Conservation (phyloP, 139 green algal species). For the Closterium sp. region DNA sequence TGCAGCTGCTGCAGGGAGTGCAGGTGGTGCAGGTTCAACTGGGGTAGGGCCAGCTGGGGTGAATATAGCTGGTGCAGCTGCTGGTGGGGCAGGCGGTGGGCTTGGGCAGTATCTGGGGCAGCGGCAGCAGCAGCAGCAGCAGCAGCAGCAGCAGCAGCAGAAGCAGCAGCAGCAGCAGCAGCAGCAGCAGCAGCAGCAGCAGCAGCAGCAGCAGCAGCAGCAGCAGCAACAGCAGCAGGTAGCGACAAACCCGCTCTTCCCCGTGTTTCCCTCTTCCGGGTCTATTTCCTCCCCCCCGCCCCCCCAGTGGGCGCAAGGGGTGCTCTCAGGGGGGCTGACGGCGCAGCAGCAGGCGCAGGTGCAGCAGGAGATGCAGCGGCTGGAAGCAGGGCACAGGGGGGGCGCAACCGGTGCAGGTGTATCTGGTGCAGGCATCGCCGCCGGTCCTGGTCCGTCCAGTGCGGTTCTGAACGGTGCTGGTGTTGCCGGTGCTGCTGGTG, state of each 20-base stretch:
- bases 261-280: background rate
- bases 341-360: background rate
- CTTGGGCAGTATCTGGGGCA: background rate
- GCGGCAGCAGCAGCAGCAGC: too few species aligned
- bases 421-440: background rate
- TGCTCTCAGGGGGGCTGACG: background rate
- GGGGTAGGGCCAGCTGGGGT: background rate
- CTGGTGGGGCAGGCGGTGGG: background rate
- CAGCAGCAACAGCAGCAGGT: too few species aligned
- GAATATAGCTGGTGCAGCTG: background rate
- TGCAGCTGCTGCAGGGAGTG: background rate
- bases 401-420: background rate
- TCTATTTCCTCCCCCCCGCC: background rate
- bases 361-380: background rate
- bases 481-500: background rate
- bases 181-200: too few species aligned
- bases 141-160: too few species aligned
- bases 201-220: too few species aligned
- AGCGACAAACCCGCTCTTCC: background rate
- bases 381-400: background rate
- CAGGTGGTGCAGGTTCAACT: background rate
- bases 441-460: background rate
- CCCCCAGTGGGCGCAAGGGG: background rate
- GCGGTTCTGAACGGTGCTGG: background rate
- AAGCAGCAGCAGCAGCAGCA: too few species aligned